A percentile compares a stretch with the other conserved stretches of the same genome.
Conservation (phyloP, 2,329 filamentous ascomycete genomes). For the Dichotomopilus funicola region DNA sequence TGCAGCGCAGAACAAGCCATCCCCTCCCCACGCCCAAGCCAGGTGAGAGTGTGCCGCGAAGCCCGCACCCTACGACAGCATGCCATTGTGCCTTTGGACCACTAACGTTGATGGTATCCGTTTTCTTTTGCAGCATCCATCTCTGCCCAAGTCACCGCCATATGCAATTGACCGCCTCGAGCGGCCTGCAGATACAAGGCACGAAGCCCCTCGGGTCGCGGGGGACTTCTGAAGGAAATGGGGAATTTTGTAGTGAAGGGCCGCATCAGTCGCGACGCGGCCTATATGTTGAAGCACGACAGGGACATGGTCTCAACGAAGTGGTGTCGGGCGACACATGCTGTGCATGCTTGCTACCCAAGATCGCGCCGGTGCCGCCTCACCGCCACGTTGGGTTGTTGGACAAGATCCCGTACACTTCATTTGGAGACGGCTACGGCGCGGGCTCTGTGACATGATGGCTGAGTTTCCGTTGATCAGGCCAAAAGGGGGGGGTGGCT, state of each 20-base stretch:
- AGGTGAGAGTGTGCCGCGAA: constrained; percentile 1
- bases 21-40: not conserved
- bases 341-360: constrained; percentile 28
- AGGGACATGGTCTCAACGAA: constrained; percentile 21
- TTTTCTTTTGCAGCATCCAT: constrained; percentile 2
- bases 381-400: constrained; percentile 28
- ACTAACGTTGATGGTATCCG: not conserved
- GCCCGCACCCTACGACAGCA: constrained; percentile 5
- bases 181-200: constrained; percentile 1
- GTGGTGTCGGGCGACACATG: constrained; percentile 19
- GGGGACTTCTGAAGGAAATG: too few relatives aligned
- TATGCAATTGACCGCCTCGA: constrained; percentile 13
- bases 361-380: constrained; percentile 25
- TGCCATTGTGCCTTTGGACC: constrained; percentile 9
- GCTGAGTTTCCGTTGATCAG: constrained; percentile 16
- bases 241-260: too few relatives aligned
- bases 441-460: constrained; percentile 13
- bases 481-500: constrained; percentile 16
- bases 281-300: constrained; percentile 12
- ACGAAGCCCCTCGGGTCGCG: too few relatives aligned
- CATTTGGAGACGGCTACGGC: constrained; percentile 14
- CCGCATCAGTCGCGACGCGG: not conserved
- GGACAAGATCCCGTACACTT: constrained; percentile 15
- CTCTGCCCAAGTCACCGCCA: constrained; percentile 4
- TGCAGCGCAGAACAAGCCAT: constrained; percentile 15